Conservation (phyloP, 2,329 filamentous ascomycete genomes). For the Cytospora mali region DNA sequence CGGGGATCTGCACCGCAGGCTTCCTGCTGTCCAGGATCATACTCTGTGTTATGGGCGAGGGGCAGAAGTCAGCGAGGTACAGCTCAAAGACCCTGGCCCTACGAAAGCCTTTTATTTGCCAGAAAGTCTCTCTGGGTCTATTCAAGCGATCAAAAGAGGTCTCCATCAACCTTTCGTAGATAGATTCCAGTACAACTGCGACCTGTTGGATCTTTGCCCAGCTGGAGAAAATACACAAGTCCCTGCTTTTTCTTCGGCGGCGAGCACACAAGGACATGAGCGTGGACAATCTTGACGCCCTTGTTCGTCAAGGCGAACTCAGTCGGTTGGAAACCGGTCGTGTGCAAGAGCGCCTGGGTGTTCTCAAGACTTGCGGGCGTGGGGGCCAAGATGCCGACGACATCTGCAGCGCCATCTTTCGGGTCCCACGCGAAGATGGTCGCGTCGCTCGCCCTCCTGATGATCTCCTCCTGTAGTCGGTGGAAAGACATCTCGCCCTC, state of each 20-base stretch:
- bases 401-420: neutral
- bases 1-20: neutral
- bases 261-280: neutral
- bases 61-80: neutral
- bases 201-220: neutral
- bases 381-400: neutral
- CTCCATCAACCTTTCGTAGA: neutral
- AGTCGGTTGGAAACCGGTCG: neutral
- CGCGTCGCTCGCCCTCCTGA: neutral
- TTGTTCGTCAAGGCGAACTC: neutral
- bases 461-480: neutral
- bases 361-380: neutral
- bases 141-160: neutral
- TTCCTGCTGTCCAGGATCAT: neutral
- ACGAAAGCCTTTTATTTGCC: neutral
- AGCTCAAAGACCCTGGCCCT: neutral
- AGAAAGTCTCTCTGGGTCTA: neutral
- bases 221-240: neutral
- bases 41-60: neutral
- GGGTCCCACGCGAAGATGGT: neutral
- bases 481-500: conserved; percentile 1
- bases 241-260: neutral
- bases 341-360: too few species aligned
- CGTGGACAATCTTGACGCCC: neutral
- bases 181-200: neutral